Evolutionary conservation across 441 rosid genomes (phyloP), one percentile per base, ranked within the genome.

Genomic region (Arabidopsis lyrata): DNA sequence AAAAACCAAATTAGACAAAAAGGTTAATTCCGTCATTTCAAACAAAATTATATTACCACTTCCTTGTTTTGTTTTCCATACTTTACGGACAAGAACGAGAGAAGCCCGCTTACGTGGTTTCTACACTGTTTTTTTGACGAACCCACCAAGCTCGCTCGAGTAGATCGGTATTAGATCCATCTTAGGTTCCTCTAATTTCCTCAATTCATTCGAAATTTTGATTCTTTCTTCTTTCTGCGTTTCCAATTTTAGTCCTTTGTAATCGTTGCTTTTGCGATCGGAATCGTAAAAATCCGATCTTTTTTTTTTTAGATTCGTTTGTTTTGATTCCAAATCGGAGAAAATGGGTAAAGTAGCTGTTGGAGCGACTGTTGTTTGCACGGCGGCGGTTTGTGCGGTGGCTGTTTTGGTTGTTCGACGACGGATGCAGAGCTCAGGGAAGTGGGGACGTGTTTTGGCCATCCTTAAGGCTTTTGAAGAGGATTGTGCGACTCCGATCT

Each of bases 381-480:
- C 78, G 22, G 86, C 81, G 65, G 85, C 58, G 57, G 81, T 72
- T 29, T 75, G 77, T 64, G 73, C 74, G 31, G 82, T 64, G 66
- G 84, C 68, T 29, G 78, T 80, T 24, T 2, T 69, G 24, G 73
- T 79, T 52, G 81, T 83, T 49, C 71, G 83, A 49, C 73, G 81
- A 54, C 77, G 79, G 79, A 83, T 87, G 82, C 76, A 72, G 80
- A 78, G 60, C 69, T 80, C 85, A 2, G 83, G 83, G n/a, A 87
- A 75, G 71, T 87, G 89, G 86, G 80, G 75, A 18, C 78, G 66
- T 68, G 88, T 81, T 36, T 65, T 72, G 67, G 89, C 71, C 68
- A 87, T 86, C 63, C 60, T 87, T 52, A 81, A 77, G 76, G 86
- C 84, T 44, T 74, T 87, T n/a, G 92, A 86, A 49, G 86, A 81